Percentiles rank a stretch among this genome's conserved stretches.
These are phyloP conservation scores for Clitopilus passeckerianus DNA, from an alignment of 768 basidiomycete species.

Conservation along the genomic window DNA sequence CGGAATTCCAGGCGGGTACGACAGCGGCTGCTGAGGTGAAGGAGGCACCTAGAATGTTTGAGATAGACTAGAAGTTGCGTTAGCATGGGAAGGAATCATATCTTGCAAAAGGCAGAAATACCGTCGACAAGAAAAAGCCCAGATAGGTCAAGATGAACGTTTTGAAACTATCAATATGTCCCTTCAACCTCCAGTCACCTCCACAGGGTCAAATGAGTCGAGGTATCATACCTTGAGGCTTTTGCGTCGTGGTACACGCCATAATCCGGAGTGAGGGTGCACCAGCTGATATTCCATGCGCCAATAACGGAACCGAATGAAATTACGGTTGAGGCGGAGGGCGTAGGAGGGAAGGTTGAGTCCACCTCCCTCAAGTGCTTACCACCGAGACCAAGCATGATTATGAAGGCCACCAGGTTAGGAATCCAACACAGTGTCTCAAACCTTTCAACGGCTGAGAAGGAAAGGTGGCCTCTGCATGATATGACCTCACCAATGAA, in stretches of 20 bases:
- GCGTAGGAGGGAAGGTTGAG: slow-evolving; percentile 19
- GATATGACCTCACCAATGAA: slow-evolving; percentile 43
- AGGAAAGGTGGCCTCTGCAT: background rate
- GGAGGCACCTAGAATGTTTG: slow-evolving; percentile 60
- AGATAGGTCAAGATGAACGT: slow-evolving; percentile 66
- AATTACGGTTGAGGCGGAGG: slow-evolving; percentile 23
- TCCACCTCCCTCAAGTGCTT: slow-evolving; percentile 41
- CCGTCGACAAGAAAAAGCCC: slow-evolving; percentile 57
- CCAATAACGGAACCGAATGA: slow-evolving; percentile 32
- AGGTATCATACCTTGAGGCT: slow-evolving; percentile 20
- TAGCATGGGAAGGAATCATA: background rate
- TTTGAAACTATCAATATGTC: slow-evolving; percentile 30
- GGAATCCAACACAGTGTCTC: slow-evolving; percentile 66
- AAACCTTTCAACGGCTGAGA: slow-evolving; percentile 20
- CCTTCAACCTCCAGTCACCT: background rate
- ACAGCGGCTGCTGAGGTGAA: slow-evolving; percentile 53
- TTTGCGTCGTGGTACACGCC: slow-evolving; percentile 34
- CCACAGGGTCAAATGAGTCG: background rate
- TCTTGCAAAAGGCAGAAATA: slow-evolving; percentile 20
- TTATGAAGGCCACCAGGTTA: slow-evolving; percentile 49
- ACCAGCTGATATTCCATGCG: slow-evolving; percentile 35
- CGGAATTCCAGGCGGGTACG: slow-evolving; percentile 51
- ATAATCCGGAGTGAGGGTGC: slow-evolving; percentile 38
- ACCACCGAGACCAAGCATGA: slow-evolving; percentile 56
- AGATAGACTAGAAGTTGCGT: slow-evolving; percentile 29